A percentile compares a stretch with the other conserved stretches of the same genome.
Evolutionary conservation across 352 stramenopile genomes (phyloP).

Genomic region (Globisporangium heterothallicum): DNA sequence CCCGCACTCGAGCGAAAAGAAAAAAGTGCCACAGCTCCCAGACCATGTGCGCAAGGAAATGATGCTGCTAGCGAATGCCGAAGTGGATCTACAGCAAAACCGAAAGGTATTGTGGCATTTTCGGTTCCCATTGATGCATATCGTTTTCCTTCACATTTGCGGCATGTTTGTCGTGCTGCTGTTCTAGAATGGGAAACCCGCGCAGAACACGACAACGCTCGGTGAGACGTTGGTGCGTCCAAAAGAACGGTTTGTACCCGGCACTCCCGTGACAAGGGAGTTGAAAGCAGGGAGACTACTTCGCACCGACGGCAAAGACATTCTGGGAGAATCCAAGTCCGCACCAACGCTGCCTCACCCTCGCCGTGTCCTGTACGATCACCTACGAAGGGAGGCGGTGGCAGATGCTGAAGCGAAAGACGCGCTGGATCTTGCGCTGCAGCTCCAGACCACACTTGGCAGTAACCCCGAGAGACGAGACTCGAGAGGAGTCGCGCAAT

Average conservation of each 20-base stretch:
- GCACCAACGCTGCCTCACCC: slow-evolving; percentile 20
- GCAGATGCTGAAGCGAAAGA: slow-evolving; percentile 6
- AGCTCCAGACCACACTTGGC: background rate
- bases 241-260: slow-evolving; percentile 29
- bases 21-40: slow-evolving; percentile 1
- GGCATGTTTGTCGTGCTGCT: background rate
- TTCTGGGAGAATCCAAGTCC: slow-evolving; percentile 19
- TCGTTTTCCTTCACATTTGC: too few relatives aligned
- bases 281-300: slow-evolving; percentile 39
- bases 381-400: slow-evolving; percentile 14
- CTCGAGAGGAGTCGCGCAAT: background rate
- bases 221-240: slow-evolving; percentile 24
- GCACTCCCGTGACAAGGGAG: slow-evolving; percentile 27
- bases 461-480: background rate
- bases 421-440: slow-evolving; percentile 11
- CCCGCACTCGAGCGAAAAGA: slow-evolving; percentile 1
- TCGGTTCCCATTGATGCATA: background rate
- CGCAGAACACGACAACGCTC: slow-evolving; percentile 33
- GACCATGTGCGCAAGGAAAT: slow-evolving; percentile 45
- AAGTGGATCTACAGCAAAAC: slow-evolving; percentile 9
- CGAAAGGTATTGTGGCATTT: too few relatives aligned
- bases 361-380: slow-evolving; percentile 8
- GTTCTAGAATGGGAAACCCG: slow-evolving; percentile 3
- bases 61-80: slow-evolving; percentile 20
- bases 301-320: slow-evolving; percentile 21